Conservation (phyloP, 768 basidiomycete species). For the Lactarius indigo region DNA sequence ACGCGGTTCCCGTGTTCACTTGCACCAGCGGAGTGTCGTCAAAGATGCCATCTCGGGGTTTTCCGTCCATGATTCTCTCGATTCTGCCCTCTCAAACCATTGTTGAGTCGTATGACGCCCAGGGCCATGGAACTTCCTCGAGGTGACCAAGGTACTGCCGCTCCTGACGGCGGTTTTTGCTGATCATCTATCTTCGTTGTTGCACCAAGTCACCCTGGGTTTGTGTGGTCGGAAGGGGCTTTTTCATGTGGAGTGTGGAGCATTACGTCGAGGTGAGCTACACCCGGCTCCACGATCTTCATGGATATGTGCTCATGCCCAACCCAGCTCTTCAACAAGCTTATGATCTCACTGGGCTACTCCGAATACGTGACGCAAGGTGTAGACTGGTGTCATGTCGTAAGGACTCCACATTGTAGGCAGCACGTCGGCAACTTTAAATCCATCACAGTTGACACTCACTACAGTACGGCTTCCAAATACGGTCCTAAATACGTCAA, state of each 20-base stretch:
- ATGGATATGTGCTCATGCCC: background rate
- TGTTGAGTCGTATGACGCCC: no score
- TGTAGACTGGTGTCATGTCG: constrained; percentile 44
- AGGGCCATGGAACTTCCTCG: no score
- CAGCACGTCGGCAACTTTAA: background rate
- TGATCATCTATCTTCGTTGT: constrained; percentile 50
- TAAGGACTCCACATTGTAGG: constrained; percentile 22
- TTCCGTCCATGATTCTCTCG: no score
- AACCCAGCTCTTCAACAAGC: constrained; percentile 28
- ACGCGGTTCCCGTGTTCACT: no score
- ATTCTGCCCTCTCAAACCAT: no score
- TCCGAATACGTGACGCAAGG: constrained; percentile 41
- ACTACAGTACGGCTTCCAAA: background rate
- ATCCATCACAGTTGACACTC: background rate
- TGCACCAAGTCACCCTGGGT: constrained; percentile 47
- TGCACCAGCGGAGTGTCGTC: no score
- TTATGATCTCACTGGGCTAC: constrained; percentile 34
- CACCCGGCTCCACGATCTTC: background rate
- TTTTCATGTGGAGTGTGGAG: constrained; percentile 33
- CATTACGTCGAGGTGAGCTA: constrained; percentile 48
- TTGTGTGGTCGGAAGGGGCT: constrained; percentile 49
- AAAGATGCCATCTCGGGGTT: no score
- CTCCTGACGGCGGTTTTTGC: constrained; percentile 30
- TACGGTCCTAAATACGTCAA: background rate
- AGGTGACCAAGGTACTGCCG: no score